phyloP scores from a whole-genome alignment of 306 rosid species.

The Cucumis sativus region DNA sequence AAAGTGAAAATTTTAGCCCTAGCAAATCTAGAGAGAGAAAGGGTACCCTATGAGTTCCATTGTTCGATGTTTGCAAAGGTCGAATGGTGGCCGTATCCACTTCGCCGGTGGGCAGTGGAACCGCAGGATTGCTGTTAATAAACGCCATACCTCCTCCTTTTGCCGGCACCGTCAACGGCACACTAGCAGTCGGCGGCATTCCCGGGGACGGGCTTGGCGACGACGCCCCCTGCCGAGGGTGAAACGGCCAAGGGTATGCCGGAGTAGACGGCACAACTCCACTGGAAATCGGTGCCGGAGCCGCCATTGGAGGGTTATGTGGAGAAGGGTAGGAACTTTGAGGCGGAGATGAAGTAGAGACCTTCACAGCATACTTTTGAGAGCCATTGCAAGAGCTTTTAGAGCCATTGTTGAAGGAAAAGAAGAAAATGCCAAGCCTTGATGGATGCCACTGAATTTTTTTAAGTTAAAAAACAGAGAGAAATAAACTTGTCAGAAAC shows the following conservation, averaged over 20 bases:
- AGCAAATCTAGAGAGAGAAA: background rate
- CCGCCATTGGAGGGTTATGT: slow-evolving; percentile 27
- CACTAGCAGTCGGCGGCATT: slow-evolving; percentile 30
- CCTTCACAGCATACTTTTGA: slow-evolving; percentile 64
- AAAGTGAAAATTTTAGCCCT: background rate
- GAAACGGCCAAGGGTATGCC: slow-evolving; percentile 72
- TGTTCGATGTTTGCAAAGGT: slow-evolving; percentile 55
- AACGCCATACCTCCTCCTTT: slow-evolving; percentile 62
- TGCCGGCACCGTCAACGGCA: slow-evolving; percentile 36
- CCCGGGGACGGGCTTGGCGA: slow-evolving; percentile 20
- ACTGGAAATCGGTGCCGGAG: slow-evolving; percentile 54
- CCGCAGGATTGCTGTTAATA: slow-evolving; percentile 93
- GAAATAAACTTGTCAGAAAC: slow-evolving; percentile 1
- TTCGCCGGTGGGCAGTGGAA: slow-evolving; percentile 92
- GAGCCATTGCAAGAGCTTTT: slow-evolving; percentile 43
- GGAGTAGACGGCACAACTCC: slow-evolving; percentile 49
- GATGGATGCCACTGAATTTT: slow-evolving; percentile 83
- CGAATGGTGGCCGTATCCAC: slow-evolving; percentile 91
- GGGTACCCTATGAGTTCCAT: slow-evolving; percentile 12
- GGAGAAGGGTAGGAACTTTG: slow-evolving; percentile 24
- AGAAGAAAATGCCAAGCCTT: slow-evolving; percentile 73
- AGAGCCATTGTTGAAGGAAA: slow-evolving; percentile 61
- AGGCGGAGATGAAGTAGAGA: slow-evolving; percentile 17
- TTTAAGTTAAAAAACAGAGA: background rate
- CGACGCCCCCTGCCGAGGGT: slow-evolving; percentile 36